These are phyloP conservation scores for Fusarium nodosum DNA, from an alignment of 2,329 filamentous ascomycete genomes.

Conservation along the genomic window DNA sequence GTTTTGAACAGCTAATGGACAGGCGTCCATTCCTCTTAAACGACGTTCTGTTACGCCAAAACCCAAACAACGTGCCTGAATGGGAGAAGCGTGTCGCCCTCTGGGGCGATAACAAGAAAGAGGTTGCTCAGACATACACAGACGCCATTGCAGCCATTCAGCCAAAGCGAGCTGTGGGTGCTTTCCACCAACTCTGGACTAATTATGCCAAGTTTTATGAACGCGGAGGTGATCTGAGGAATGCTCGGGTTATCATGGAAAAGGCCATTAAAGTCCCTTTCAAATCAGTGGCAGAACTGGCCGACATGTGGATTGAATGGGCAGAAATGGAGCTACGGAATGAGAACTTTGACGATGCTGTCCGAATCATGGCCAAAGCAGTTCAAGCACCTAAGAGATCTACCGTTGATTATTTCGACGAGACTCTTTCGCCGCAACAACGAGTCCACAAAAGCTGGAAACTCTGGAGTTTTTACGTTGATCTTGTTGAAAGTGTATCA, in stretches of 20 bases:
- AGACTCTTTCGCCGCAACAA: conserved; percentile 92
- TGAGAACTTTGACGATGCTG: conserved; percentile 94
- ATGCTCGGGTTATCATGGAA: conserved; percentile 92
- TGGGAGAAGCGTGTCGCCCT: conserved; percentile 98
- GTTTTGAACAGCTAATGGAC: conserved; percentile 98
- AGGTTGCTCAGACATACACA: conserved; percentile 94
- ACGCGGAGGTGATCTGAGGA: conserved; percentile 83
- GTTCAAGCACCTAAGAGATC: conserved; percentile 97
- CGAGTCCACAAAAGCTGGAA: conserved; percentile 99
- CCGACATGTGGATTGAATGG: conserved; percentile 99
- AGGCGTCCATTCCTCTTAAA: conserved; percentile 95
- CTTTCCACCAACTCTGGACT: conserved; percentile 94
- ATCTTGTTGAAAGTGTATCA: conserved; percentile 94
- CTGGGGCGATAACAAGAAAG: conserved; percentile 92
- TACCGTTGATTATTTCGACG: conserved; percentile 99
- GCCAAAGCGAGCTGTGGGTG: conserved; percentile 92
- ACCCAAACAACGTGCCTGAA: conserved; percentile 94
- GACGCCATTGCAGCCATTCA: conserved; percentile 93
- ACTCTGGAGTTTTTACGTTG: conserved; percentile 98
- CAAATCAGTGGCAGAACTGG: conserved; percentile 96
- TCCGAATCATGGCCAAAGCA: conserved; percentile 96
- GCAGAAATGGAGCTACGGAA: conserved; percentile 97
- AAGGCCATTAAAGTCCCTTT: conserved; percentile 98
- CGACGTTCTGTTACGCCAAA: conserved; percentile 93
- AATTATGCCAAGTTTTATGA: conserved; percentile 99